Base-by-base conservation (phyloP, 148 eudicot species). In the Persicaria maculosa region DNA sequence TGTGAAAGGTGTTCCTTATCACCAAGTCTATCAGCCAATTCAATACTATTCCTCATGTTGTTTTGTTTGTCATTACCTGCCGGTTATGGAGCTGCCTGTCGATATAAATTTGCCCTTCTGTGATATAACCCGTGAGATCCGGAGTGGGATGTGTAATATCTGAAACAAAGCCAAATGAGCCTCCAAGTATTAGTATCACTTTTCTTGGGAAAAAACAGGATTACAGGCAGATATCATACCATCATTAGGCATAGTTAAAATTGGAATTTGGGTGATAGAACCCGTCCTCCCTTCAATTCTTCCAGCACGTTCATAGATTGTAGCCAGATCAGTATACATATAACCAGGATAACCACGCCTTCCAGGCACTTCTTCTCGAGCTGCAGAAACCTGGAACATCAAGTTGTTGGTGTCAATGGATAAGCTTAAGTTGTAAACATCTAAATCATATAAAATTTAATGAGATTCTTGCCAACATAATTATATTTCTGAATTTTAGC, bases 321-420 rank as follows among this genome's bases (percentile, higher is more conserved):
- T 95, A 72, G 99, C 99, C 78, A 92, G 81, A 90, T 95, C 97
- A 44, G 99, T 95, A 85, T 95, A 95, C 99, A 95, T 95, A 76
- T 95, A 95, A 79, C 97, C 97, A 79, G 99, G 99, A 85, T 95
- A 95, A 47, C 99, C 99, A 92, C 99, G 97, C 75, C 99, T 90
- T 84, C 99, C 99, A 72, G 99, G 99, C 50, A 95, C 99, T 85
- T 95, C 99, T 79, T 95, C 99, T 74, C 99, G 77, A 72, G 99
- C 99, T 81, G 99, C 97, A 86, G 99, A 95, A 50, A 95, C 97
- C 99, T 95, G 84, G 40, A 78, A 67, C 46, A 65, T 40, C 46
- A 40, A 40, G 14, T 12, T 65, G 68, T 62, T 25, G 40, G 4
- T 14, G 68, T 62, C 68, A 62, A 7, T 62, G 44, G 4, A 43